These are phyloP conservation scores for Aspergillus sp. DNA, from an alignment of 2,329 filamentous ascomycete species.

Conservation along the genomic window DNA sequence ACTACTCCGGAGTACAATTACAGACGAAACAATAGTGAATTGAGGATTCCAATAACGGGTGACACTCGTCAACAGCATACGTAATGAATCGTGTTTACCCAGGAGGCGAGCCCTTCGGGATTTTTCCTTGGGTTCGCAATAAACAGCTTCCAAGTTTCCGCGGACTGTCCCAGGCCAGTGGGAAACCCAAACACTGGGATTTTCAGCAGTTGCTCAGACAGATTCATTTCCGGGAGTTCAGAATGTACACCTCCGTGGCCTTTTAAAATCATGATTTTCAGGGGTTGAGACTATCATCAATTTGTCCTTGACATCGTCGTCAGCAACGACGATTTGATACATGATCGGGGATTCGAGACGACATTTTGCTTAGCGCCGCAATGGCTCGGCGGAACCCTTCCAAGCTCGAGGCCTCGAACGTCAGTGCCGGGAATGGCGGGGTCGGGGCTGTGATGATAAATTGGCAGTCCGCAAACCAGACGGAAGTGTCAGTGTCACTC, in stretches of 20 bases:
- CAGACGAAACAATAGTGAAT: neutral
- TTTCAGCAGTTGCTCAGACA: neutral
- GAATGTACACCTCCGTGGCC: neutral
- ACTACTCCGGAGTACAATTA: no score
- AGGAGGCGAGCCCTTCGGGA: no score
- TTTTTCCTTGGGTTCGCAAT: neutral
- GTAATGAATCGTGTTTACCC: neutral
- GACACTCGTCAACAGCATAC: neutral
- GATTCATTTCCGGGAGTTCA: neutral
- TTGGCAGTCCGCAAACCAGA: no score
- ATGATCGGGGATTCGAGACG: no score
- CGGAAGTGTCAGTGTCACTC: no score
- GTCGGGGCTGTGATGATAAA: no score
- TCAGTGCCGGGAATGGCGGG: neutral
- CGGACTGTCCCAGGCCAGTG: neutral
- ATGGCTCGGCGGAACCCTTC: no score
- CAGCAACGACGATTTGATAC: neutral
- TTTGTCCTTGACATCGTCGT: slow-evolving; percentile 3
- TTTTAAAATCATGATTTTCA: slow-evolving; percentile 24
- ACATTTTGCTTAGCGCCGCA: no score
- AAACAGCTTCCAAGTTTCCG: neutral
- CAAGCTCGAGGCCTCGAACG: no score
- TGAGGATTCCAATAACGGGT: neutral
- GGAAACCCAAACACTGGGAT: neutral
- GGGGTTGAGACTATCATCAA: slow-evolving; percentile 13